These are phyloP conservation scores for Trichoderma hamatum DNA, from an alignment of 2,329 filamentous ascomycete genomes.

Conservation along the genomic window DNA sequence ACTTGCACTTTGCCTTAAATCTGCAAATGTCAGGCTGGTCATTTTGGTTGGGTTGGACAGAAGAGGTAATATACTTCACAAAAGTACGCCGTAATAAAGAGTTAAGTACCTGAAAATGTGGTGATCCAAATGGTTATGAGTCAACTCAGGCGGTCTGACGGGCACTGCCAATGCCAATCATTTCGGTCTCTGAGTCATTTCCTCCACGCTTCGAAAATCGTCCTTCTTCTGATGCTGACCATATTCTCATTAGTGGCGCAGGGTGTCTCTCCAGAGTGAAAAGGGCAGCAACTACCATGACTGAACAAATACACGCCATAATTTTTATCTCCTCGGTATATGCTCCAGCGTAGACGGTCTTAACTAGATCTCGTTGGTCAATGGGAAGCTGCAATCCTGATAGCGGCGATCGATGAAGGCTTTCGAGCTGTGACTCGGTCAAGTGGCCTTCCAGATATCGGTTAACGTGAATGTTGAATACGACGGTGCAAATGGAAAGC, in stretches of 20 bases:
- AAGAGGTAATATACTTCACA: neutral
- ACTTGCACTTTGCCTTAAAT: neutral
- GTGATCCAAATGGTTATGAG: neutral
- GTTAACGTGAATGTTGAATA: slow-evolving; percentile 55
- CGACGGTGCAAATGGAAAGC: slow-evolving; percentile 60
- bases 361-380: slow-evolving; percentile 41
- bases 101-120: neutral
- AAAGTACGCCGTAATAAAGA: no score
- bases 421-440: slow-evolving; percentile 43
- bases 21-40: neutral
- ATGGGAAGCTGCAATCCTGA: slow-evolving; percentile 42
- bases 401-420: slow-evolving; percentile 50
- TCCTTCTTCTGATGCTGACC: slow-evolving; percentile 37
- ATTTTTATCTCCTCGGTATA: slow-evolving; percentile 52
- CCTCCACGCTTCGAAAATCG: slow-evolving; percentile 38
- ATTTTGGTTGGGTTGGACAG: neutral
- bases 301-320: slow-evolving; percentile 49
- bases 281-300: slow-evolving; percentile 49
- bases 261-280: slow-evolving; percentile 51
- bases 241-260: slow-evolving; percentile 39
- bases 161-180: slow-evolving; percentile 38
- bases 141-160: slow-evolving; percentile 30
- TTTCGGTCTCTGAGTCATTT: slow-evolving; percentile 45
- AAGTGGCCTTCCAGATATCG: slow-evolving; percentile 43
- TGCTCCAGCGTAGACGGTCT: slow-evolving; percentile 48